phyloP scores from a whole-genome alignment of 2,329 filamentous ascomycete species.

The Aspergillus costaricaensis region DNA sequence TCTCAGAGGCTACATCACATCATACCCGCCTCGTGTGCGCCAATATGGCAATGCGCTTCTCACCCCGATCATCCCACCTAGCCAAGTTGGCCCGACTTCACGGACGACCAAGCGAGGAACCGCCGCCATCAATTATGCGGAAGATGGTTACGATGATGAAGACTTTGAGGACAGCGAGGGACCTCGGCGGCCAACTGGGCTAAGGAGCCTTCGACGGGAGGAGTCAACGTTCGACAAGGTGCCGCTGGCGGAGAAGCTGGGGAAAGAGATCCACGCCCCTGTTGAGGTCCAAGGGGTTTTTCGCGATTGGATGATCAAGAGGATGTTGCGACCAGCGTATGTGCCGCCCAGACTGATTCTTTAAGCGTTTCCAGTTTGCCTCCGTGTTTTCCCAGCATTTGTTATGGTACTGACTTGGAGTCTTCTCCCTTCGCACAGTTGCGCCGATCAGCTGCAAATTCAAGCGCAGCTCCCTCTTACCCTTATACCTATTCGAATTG shows the following conservation, averaged over 20 bases:
- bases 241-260: constrained; percentile 72
- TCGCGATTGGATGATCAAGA: constrained; percentile 92
- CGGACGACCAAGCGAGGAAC: constrained; percentile 97
- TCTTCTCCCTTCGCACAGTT: constrained; percentile 25
- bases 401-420: constrained; percentile 11
- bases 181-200: constrained; percentile 70
- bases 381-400: constrained; percentile 9
- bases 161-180: constrained; percentile 67
- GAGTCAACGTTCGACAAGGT: constrained; percentile 66
- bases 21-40: constrained; percentile 86
- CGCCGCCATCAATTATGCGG: constrained; percentile 95
- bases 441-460: constrained; percentile 62
- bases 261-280: constrained; percentile 76
- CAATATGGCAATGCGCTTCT: constrained; percentile 90
- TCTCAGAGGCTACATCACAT: constrained; percentile 86
- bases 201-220: constrained; percentile 79
- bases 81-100: constrained; percentile 65
- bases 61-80: constrained; percentile 75
- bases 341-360: constrained; percentile 21
- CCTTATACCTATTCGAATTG: constrained; percentile 92
- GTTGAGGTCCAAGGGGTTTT: constrained; percentile 88
- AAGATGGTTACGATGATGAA: constrained; percentile 84
- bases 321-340: constrained; percentile 50
- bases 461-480: constrained; percentile 81
- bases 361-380: constrained; percentile 5